Evolutionary conservation across 345 rosid genomes (phyloP), one percentile per base, ranked within the genome.

Genomic region (Corchorus capsularis): DNA sequence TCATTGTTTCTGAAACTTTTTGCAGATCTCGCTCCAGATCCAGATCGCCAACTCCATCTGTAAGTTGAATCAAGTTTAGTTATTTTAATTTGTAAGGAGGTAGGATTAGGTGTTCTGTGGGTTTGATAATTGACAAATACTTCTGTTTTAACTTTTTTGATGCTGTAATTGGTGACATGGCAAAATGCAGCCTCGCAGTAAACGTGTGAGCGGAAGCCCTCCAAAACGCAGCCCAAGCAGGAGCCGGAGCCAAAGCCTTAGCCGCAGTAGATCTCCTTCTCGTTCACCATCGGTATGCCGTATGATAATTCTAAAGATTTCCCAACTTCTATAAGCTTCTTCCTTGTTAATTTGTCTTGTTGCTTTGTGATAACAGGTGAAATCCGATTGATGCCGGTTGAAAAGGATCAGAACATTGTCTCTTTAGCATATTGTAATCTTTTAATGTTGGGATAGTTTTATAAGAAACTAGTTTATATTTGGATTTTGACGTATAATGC

Each of bases 21-120:
- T 88, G 90, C 92, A 90, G 96, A 79, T 91, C 94, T 10, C 72
- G 7, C 4, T 86, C 91, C 49, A 86, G 90, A 52, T 92, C 96
- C 49, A 74, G 80, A 55, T 88, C 97, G 70, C 93, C 94, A 75
- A 55, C 77, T 50, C 76, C 88, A 63, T 83, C 92, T 3, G 97
- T 90, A 88, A 92, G 96, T 87, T 60, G 32, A 70, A 74, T 56
- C 19, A 69, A 15, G 43, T 27, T 45, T 64, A 6, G 34, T 2
- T 69, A 53, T 66, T 66, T 66, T 3, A 10, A 2, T 27, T 39
- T 63, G 4, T 19, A 3, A 19, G 59, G 52, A 1, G 46, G 17
- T 17, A 5, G 56, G 17, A 13, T 12, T 20, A 9, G 14, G 6
- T 69, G 7, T 46, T 63, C 22, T 59, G 3, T 9, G 4, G 27